These are phyloP conservation scores for Solanum boliviense DNA, from an alignment of 257 asterid genomes.

Conservation along the genomic window DNA sequence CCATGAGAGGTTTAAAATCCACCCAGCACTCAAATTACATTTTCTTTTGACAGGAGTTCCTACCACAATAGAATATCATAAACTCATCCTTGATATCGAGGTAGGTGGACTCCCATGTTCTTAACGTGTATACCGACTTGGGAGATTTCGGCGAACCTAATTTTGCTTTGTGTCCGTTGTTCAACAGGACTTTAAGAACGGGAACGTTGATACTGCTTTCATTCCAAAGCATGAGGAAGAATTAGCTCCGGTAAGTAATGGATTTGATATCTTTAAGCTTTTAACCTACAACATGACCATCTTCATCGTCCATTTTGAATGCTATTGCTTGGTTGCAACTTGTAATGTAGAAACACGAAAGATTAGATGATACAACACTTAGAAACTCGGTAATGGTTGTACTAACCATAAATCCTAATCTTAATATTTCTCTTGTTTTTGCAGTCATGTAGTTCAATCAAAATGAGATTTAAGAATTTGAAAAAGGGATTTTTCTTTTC, in stretches of 20 bases:
- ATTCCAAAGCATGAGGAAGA: slow-evolving; percentile 96
- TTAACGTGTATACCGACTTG: neutral
- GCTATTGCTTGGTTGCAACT: neutral
- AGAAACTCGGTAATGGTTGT: neutral
- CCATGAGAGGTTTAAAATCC: neutral
- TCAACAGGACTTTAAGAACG: slow-evolving; percentile 73
- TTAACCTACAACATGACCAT: neutral
- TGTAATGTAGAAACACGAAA: neutral
- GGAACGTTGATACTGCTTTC: slow-evolving; percentile 93
- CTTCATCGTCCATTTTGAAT: neutral
- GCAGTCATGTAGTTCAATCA: neutral
- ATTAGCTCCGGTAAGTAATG: slow-evolving; percentile 77
- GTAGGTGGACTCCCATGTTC: slow-evolving; percentile 24
- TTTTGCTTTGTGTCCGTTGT: neutral
- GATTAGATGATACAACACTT: neutral
- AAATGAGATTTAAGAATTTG: neutral
- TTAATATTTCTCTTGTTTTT: neutral
- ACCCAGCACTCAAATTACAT: neutral
- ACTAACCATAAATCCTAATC: neutral
- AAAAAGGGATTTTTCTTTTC: neutral
- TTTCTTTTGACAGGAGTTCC: slow-evolving; percentile 62
- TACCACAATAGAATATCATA: slow-evolving; percentile 93
- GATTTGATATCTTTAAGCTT: neutral
- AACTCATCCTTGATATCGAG: slow-evolving; percentile 94
- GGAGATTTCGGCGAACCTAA: neutral